These are phyloP conservation scores for Zelonia costaricensis DNA, from an alignment of 208 protist genomes.

Conservation along the genomic window DNA sequence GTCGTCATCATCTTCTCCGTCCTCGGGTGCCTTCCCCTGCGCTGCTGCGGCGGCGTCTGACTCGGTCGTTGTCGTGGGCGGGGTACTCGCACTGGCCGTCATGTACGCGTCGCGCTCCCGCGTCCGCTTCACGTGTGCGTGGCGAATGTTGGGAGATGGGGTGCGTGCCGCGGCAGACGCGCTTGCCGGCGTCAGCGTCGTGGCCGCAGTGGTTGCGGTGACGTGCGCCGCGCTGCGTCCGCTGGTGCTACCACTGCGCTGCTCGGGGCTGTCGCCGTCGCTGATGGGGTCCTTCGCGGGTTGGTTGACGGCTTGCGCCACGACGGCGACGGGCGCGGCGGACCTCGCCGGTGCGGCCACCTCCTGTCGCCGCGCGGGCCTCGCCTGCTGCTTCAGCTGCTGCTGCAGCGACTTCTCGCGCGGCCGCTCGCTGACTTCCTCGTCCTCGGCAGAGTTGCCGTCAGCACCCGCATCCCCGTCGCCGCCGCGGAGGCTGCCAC, in stretches of 20 bases:
- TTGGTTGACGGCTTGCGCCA: not conserved
- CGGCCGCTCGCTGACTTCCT: too few relatives aligned
- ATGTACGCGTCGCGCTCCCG: conserved; percentile 7
- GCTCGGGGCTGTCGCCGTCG: conserved; percentile 12
- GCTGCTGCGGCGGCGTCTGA: not conserved
- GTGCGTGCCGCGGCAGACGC: not conserved
- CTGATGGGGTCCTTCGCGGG: not conserved
- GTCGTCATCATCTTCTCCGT: not conserved
- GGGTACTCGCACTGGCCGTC: not conserved
- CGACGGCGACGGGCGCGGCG: not conserved
- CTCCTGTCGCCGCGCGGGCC: too few relatives aligned
- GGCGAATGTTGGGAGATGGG: not conserved
- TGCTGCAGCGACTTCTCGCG: too few relatives aligned
- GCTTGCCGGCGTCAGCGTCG: not conserved
- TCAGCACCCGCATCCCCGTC: conserved; percentile 3
- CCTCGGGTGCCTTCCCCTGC: not conserved
- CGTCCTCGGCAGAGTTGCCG: too few relatives aligned
- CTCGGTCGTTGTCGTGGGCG: not conserved
- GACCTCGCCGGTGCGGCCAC: too few relatives aligned
- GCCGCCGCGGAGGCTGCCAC: not conserved
- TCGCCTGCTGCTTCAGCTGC: too few relatives aligned
- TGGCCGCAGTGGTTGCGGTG: not conserved
- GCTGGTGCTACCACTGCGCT: conserved; percentile 21
- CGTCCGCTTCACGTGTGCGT: conserved; percentile 12
- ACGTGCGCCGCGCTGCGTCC: conserved; percentile 15